These are phyloP conservation scores for Graphilbum ipis-grandicollis DNA, from an alignment of 2,329 filamentous ascomycete species.

Conservation along the genomic window DNA sequence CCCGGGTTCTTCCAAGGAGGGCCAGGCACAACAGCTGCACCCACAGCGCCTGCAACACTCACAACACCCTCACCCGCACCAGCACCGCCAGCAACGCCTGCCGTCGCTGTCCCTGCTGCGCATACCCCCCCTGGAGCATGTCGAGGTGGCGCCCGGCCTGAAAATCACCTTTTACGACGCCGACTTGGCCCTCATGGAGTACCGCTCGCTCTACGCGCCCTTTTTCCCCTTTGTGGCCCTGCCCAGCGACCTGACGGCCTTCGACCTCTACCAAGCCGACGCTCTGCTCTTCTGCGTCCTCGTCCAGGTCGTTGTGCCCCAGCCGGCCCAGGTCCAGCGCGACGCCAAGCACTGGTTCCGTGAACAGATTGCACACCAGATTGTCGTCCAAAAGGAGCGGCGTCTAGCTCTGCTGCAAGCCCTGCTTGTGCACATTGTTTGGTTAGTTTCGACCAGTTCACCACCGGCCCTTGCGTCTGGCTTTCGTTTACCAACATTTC, in stretches of 20 bases:
- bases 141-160: slow-evolving; percentile 19
- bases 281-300: slow-evolving; percentile 21
- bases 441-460: slow-evolving; percentile 13
- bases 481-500: too few species aligned
- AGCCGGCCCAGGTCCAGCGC: slow-evolving; percentile 15
- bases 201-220: slow-evolving; percentile 16
- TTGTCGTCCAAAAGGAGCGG: slow-evolving; percentile 20
- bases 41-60: neutral
- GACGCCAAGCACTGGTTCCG: slow-evolving; percentile 19
- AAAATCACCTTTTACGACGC: slow-evolving; percentile 17
- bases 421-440: slow-evolving; percentile 19
- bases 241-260: slow-evolving; percentile 9
- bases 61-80: neutral
- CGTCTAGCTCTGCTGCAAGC: slow-evolving; percentile 20
- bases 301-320: slow-evolving; percentile 16
- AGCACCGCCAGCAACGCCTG: neutral
- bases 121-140: slow-evolving; percentile 4
- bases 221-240: slow-evolving; percentile 23
- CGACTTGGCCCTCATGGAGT: slow-evolving; percentile 15
- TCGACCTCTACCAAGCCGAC: slow-evolving; percentile 15
- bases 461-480: neutral
- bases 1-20: too few species aligned
- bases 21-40: too few species aligned
- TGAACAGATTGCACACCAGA: slow-evolving; percentile 17
- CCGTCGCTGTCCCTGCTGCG: neutral